Percentiles rank a stretch among this genome's conserved stretches.
Evolutionary conservation across 2,329 filamentous ascomycete genomes (phyloP).

Genomic region (Cladosporium sp.): DNA sequence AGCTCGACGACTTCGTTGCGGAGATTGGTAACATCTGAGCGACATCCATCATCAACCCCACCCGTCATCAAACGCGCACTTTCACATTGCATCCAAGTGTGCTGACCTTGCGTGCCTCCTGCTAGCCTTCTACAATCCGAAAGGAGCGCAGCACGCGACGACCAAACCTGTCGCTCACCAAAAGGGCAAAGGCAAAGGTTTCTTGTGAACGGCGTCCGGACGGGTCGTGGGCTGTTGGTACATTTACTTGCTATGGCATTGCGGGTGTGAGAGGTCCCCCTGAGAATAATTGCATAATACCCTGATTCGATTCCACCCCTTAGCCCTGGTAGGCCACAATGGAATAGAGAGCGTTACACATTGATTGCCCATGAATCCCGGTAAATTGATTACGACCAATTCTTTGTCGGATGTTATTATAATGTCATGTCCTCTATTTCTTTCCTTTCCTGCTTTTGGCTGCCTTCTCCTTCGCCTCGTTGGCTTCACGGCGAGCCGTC

Average conservation of each 20-base stretch:
- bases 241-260: constrained; percentile 7
- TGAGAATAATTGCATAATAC: constrained; percentile 20
- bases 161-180: background rate
- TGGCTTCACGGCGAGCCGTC: constrained; percentile 47
- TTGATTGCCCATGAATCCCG: background rate
- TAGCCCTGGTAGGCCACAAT: constrained; percentile 15
- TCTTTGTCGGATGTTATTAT: background rate
- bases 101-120: constrained; percentile 20
- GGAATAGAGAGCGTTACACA: constrained; percentile 1
- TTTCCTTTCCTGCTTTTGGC: constrained; percentile 20
- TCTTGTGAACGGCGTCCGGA: constrained; percentile 16
- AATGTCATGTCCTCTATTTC: constrained; percentile 2
- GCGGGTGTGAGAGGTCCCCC: constrained; percentile 7
- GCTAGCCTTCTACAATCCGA: constrained; percentile 21
- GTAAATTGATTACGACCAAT: background rate
- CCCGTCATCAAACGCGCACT: constrained; percentile 13
- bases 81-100: constrained; percentile 18
- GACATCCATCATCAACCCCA: constrained; percentile 6
- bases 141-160: constrained; percentile 11
- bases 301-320: constrained; percentile 4
- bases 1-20: constrained; percentile 84
- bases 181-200: constrained; percentile 13
- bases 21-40: constrained; percentile 91
- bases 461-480: constrained; percentile 20
- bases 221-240: constrained; percentile 2